phyloP scores from a whole-genome alignment of 306 rosid genomes.

The Rubus idaeus region DNA sequence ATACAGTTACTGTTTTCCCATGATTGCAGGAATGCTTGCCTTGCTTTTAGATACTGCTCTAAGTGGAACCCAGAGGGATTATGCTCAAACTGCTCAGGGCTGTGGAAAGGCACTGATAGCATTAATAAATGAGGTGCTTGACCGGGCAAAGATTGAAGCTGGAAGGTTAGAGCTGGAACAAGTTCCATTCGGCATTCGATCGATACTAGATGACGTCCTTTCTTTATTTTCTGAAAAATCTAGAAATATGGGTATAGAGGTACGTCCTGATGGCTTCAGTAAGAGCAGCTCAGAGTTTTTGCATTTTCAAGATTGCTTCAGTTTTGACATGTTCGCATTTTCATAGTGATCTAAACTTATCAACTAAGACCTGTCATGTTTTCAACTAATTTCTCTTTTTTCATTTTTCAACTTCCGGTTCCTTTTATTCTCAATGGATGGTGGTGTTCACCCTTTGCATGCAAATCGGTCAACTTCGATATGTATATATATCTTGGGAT shows the following conservation, averaged over 20 bases:
- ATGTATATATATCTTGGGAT: constrained; percentile 27
- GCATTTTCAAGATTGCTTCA: not conserved
- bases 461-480: constrained; percentile 29
- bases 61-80: constrained; percentile 90
- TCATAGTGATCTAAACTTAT: not conserved
- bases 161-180: constrained; percentile 95
- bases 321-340: not conserved
- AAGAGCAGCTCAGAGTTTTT: not conserved
- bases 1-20: constrained; percentile 18
- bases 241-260: constrained; percentile 91
- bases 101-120: constrained; percentile 95
- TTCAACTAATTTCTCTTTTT: constrained; percentile 23
- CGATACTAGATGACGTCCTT: constrained; percentile 92
- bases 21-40: constrained; percentile 86
- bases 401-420: not conserved
- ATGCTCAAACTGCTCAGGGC: constrained; percentile 94
- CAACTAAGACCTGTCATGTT: not conserved
- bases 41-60: constrained; percentile 87
- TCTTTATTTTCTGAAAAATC: constrained; percentile 96
- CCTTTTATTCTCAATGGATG: constrained; percentile 20
- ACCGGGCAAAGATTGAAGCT: constrained; percentile 96
- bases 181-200: constrained; percentile 86
- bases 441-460: constrained; percentile 22
- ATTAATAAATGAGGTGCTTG: constrained; percentile 95
- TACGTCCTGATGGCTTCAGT: constrained; percentile 29